phyloP scores from a whole-genome alignment of 306 rosid species.

The Erythrophleum fordii region DNA sequence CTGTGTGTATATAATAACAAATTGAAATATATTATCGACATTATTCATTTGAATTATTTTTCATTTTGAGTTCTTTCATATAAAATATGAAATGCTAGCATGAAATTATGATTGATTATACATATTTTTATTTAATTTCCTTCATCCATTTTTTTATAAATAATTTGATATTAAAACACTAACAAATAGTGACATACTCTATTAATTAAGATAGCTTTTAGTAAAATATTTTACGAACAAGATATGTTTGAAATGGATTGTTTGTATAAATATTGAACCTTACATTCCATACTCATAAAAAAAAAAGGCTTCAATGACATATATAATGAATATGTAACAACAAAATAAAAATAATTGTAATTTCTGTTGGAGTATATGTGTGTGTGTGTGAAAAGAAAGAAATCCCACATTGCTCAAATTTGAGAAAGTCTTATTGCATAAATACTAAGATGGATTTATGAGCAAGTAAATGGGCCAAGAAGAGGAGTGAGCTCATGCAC shows the following conservation, averaged over 20 bases:
- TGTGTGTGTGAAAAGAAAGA: too few species aligned
- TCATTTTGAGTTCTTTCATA: neutral
- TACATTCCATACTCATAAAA: neutral
- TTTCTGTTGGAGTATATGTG: too few species aligned
- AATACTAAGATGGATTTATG: too few species aligned
- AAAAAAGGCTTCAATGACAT: neutral
- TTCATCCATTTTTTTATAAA: neutral
- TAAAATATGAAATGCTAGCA: neutral
- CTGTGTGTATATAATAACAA: neutral
- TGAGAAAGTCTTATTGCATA: too few species aligned
- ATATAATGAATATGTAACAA: neutral
- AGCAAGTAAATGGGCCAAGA: too few species aligned
- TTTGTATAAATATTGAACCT: neutral
- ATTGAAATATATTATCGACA: neutral
- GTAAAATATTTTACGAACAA: neutral
- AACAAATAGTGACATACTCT: neutral
- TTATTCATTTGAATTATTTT: neutral
- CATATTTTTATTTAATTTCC: neutral
- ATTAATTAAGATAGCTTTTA: neutral
- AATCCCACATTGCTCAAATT: too few species aligned
- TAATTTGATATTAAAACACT: neutral
- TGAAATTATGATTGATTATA: neutral
- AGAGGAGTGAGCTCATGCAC: too few species aligned
- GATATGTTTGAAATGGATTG: neutral
- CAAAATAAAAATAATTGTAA: neutral